Evolutionary conservation across 306 rosid species (phyloP).

Genomic region (Cucurbita ficifolia): DNA sequence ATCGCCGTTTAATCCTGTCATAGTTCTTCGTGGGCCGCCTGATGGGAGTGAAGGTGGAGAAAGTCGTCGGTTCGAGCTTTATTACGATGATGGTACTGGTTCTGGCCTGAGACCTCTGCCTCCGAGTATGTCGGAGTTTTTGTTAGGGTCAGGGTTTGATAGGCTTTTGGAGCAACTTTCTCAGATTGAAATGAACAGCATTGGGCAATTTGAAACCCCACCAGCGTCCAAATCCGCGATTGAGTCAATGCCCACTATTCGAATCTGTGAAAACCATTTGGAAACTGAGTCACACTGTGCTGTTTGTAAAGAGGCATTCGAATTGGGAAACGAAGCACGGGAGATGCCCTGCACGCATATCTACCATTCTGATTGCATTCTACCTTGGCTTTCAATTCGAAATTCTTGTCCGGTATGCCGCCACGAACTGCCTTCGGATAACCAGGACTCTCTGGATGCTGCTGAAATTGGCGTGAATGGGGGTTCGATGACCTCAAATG

Average conservation of each 20-base stretch:
- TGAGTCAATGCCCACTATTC: conserved; percentile 58
- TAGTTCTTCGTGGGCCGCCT: conserved; percentile 41
- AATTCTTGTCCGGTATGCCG: conserved; percentile 92
- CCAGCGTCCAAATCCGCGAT: conserved; percentile 68
- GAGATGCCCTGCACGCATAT: conserved; percentile 87
- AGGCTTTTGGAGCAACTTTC: conserved; percentile 64
- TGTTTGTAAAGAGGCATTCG: conserved; percentile 59
- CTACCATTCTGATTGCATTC: conserved; percentile 62
- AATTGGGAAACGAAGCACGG: conserved; percentile 30
- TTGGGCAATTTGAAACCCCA: conserved; percentile 41
- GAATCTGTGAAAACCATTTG: conserved; percentile 28
- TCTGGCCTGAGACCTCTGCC: conserved; percentile 72
- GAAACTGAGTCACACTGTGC: conserved; percentile 50
- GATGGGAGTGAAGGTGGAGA: conserved; percentile 21
- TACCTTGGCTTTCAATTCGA: conserved; percentile 69
- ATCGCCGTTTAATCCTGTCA: conserved; percentile 59
- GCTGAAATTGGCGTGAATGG: background rate
- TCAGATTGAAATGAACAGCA: conserved; percentile 51
- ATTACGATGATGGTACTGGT: conserved; percentile 57
- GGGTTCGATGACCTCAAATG: conserved; percentile 6
- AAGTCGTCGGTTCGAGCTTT: conserved; percentile 53
- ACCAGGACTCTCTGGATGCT: background rate
- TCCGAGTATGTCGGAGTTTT: conserved; percentile 63
- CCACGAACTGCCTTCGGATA: conserved; percentile 43
- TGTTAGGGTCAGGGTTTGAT: conserved; percentile 69